Percentiles rank a stretch among this genome's conserved stretches.
phyloP scores from a whole-genome alignment of 176 grass and related monocot species.

The Chloris gayana region DNA sequence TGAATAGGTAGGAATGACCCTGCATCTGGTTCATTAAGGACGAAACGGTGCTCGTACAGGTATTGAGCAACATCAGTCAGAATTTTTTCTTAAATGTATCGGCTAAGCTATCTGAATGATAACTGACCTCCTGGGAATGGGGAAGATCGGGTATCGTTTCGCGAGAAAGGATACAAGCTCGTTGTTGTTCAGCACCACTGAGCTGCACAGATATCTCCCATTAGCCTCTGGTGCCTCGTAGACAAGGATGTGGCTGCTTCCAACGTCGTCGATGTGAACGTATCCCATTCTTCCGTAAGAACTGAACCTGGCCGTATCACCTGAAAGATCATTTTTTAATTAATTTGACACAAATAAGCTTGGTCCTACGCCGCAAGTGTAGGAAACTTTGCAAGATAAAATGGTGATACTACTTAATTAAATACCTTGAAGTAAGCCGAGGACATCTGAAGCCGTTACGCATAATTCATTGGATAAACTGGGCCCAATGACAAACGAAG shows the following conservation, averaged over 20 bases:
- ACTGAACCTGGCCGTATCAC: conserved; percentile 72
- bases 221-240: conserved; percentile 65
- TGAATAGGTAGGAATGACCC: background rate
- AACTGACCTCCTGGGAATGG: conserved; percentile 69
- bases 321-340: conserved; percentile 41
- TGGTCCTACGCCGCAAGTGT: background rate
- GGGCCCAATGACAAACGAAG: conserved; percentile 78
- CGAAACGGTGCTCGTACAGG: no score
- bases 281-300: conserved; percentile 91
- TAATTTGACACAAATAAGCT: background rate
- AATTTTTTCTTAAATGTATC: background rate
- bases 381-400: background rate
- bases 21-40: background rate
- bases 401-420: background rate
- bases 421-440: conserved; percentile 80
- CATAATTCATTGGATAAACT: conserved; percentile 72
- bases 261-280: conserved; percentile 91
- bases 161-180: conserved; percentile 59
- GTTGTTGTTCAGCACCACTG: conserved; percentile 65
- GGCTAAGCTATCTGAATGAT: background rate
- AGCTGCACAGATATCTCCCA: conserved; percentile 86
- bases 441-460: conserved; percentile 73
- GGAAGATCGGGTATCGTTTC: conserved; percentile 69
- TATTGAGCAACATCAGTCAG: background rate
- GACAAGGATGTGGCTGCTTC: conserved; percentile 76